These are phyloP conservation scores for Syncephalastrum monosporum DNA, from an alignment of 371 early-diverging fungal genomes.

Conservation along the genomic window DNA sequence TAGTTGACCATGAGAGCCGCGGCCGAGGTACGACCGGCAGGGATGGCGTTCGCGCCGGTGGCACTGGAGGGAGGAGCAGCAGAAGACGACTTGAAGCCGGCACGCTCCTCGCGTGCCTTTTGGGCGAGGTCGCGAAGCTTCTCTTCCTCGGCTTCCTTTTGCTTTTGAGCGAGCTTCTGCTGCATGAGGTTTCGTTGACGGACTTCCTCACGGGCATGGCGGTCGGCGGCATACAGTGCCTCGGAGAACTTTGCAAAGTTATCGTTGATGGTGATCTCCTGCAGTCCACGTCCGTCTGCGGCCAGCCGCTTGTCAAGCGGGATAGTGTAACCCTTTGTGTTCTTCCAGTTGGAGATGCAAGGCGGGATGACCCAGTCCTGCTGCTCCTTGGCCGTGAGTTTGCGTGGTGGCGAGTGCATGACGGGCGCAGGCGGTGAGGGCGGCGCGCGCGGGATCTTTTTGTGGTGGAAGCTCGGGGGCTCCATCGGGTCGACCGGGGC, in stretches of 20 bases:
- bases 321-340: conserved; percentile 97
- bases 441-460: conserved; percentile 87
- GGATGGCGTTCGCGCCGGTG: conserved; percentile 12
- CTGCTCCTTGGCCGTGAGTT: conserved; percentile 92
- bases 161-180: conserved; percentile 89
- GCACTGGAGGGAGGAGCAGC: conserved; percentile 4
- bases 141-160: conserved; percentile 93
- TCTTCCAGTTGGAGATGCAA: conserved; percentile 98
- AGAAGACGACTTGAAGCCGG: conserved; percentile 33
- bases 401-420: conserved; percentile 96
- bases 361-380: conserved; percentile 96
- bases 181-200: conserved; percentile 86
- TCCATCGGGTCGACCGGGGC: conserved; percentile 96
- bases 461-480: conserved; percentile 90
- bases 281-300: conserved; percentile 93
- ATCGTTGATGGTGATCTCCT: conserved; percentile 90
- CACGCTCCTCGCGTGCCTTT: conserved; percentile 86
- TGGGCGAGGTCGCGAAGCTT: conserved; percentile 87
- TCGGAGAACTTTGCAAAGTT: conserved; percentile 95
- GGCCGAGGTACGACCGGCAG: conserved; percentile 41
- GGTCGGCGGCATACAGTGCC: conserved; percentile 90
- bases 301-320: conserved; percentile 97
- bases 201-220: conserved; percentile 94
- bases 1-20: conserved; percentile 46
- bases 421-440: conserved; percentile 96